phyloP scores from a whole-genome alignment of 2,329 filamentous ascomycete species.

The Cladophialophora yegresii region DNA sequence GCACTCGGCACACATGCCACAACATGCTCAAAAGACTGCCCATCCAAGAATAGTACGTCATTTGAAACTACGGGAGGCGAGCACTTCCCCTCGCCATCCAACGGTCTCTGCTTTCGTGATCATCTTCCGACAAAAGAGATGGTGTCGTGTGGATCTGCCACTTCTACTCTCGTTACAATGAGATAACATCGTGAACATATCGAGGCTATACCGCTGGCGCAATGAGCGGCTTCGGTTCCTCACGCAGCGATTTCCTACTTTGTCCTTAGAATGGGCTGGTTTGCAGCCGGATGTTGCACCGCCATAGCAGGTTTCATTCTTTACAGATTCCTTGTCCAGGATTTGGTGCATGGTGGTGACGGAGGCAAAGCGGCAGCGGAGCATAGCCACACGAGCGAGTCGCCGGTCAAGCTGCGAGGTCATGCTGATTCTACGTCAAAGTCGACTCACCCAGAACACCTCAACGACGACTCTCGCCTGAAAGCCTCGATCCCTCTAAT shows the following conservation, averaged over 20 bases:
- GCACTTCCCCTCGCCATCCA: background rate
- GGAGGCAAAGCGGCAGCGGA: background rate
- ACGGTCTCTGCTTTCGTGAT: background rate
- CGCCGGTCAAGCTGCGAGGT: background rate
- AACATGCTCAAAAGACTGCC: background rate
- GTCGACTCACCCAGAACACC: background rate
- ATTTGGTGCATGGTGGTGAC: background rate
- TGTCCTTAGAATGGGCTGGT: constrained; percentile 30
- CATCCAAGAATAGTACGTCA: background rate
- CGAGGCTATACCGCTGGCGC: constrained; percentile 2
- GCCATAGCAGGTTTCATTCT: constrained; percentile 29
- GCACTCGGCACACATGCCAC: background rate
- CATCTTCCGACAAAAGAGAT: background rate
- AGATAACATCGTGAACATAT: background rate
- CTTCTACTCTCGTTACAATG: background rate
- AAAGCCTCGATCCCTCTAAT: background rate
- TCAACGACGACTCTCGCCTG: background rate
- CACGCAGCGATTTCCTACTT: constrained; percentile 7
- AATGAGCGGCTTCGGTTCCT: constrained; percentile 5
- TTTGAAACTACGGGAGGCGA: background rate
- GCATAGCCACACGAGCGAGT: too few relatives aligned
- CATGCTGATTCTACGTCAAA: background rate
- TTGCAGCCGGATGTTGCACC: constrained; percentile 28
- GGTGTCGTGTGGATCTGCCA: background rate
- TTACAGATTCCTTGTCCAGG: constrained; percentile 23